A percentile compares a stretch with the other conserved stretches of the same genome.
Evolutionary conservation across 1,284 basidiomycete species (phyloP).

Genomic region (Pseudozyma thailandica): DNA sequence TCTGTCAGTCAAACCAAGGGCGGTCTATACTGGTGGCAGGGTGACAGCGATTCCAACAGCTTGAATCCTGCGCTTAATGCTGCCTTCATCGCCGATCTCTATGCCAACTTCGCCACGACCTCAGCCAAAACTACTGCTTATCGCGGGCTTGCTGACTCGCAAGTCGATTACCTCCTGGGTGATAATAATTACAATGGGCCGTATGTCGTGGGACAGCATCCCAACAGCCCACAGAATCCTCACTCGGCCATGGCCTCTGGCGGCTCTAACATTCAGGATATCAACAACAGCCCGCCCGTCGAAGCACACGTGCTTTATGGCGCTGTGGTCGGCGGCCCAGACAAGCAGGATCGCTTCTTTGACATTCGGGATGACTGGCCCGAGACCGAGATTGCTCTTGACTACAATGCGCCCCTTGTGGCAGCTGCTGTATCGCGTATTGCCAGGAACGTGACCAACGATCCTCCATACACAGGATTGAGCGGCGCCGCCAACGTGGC

Average conservation of each 20-base stretch:
- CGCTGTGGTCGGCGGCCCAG: constrained; percentile 86
- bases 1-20: constrained; percentile 70
- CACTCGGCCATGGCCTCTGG: constrained; percentile 88
- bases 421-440: constrained; percentile 81
- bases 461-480: constrained; percentile 78
- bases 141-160: constrained; percentile 78
- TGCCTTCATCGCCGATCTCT: constrained; percentile 82
- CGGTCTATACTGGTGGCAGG: constrained; percentile 81
- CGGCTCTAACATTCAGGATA: constrained; percentile 74
- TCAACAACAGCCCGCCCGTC: constrained; percentile 77
- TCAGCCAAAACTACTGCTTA: constrained; percentile 75
- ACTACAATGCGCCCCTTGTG: constrained; percentile 85
- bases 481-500: constrained; percentile 34
- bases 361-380: constrained; percentile 85
- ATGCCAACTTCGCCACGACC: constrained; percentile 74
- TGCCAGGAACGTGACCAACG: constrained; percentile 74
- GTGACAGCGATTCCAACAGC: constrained; percentile 80
- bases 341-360: constrained; percentile 79
- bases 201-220: constrained; percentile 84
- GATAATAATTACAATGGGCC: constrained; percentile 85
- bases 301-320: constrained; percentile 85
- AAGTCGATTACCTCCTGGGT: constrained; percentile 84
- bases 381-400: constrained; percentile 76
- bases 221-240: constrained; percentile 87
- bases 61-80: constrained; percentile 87